Percentiles rank a stretch among this genome's conserved stretches.
These are phyloP conservation scores for Ceratobasidium sp. DNA, from an alignment of 1,284 basidiomycete genomes.

Conservation along the genomic window DNA sequence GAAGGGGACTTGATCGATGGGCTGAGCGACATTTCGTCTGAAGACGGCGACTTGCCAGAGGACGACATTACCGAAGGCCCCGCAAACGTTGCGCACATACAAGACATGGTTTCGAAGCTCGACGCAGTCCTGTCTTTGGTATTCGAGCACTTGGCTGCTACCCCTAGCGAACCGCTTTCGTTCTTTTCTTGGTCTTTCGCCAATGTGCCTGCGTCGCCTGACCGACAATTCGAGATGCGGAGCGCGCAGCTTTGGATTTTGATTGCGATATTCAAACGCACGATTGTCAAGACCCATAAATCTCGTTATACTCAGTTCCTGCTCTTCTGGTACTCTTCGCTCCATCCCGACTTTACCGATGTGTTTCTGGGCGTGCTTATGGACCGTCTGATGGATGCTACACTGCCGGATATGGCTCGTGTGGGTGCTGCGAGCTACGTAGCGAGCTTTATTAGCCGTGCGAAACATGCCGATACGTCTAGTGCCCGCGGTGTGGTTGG, in stretches of 20 bases:
- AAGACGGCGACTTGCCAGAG: conserved; percentile 55
- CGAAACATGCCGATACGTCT: conserved; percentile 84
- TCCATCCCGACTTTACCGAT: conserved; percentile 90
- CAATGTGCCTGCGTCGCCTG: conserved; percentile 49
- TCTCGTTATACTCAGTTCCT: conserved; percentile 98
- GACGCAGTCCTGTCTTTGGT: conserved; percentile 89
- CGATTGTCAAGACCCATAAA: conserved; percentile 95
- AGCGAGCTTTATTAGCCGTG: conserved; percentile 92
- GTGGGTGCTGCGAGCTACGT: conserved; percentile 93
- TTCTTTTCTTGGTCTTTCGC: conserved; percentile 49
- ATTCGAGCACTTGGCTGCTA: conserved; percentile 82
- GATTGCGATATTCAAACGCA: conserved; percentile 92
- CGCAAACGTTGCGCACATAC: conserved; percentile 75
- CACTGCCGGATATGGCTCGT: conserved; percentile 78
- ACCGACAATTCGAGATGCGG: conserved; percentile 47
- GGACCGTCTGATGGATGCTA: conserved; percentile 78
- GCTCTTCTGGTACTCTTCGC: conserved; percentile 94
- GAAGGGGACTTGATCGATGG: conserved; percentile 59
- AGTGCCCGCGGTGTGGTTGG: conserved; percentile 82
- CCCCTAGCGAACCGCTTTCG: conserved; percentile 55
- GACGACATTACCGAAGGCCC: conserved; percentile 73
- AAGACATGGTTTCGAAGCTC: conserved; percentile 90
- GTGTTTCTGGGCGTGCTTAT: conserved; percentile 94
- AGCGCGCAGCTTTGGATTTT: conserved; percentile 85
- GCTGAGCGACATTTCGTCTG: conserved; percentile 59